Conservation (phyloP, 1,284 basidiomycete genomes). For the Heimioporus retisporus region DNA sequence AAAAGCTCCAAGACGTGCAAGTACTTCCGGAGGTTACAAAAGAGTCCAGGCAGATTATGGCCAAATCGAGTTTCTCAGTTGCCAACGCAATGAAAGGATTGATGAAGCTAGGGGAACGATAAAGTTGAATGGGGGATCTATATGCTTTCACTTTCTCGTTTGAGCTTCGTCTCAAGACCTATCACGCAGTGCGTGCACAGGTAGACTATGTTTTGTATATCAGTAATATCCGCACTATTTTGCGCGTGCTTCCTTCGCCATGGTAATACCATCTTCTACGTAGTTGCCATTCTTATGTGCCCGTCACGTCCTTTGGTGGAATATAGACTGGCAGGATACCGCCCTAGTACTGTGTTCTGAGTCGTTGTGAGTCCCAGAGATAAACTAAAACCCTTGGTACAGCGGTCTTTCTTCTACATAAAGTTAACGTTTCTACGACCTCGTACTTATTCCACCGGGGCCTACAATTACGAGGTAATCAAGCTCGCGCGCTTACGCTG, state of each 20-base stretch:
- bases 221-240: constrained; percentile 23
- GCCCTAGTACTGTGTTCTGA: too few species aligned
- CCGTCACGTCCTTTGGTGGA: too few species aligned
- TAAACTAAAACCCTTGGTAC: too few species aligned
- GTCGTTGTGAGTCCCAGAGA: too few species aligned
- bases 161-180: background rate
- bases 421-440: background rate
- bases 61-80: constrained; percentile 92
- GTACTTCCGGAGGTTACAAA: constrained; percentile 81
- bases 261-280: constrained; percentile 11
- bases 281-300: too few species aligned
- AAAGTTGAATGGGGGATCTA: background rate
- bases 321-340: too few species aligned
- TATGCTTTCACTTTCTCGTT: background rate
- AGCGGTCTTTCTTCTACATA: too few species aligned
- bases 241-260: constrained; percentile 12
- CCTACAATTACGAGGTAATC: background rate
- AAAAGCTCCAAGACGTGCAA: constrained; percentile 88
- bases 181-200: constrained; percentile 17
- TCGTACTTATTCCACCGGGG: background rate
- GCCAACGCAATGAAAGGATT: constrained; percentile 95
- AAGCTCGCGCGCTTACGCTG: background rate
- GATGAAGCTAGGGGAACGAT: constrained; percentile 70
- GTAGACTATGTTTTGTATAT: constrained; percentile 12
- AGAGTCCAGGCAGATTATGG: constrained; percentile 92